A percentile compares a stretch with the other conserved stretches of the same genome.
These are phyloP conservation scores for Cladosporium sp. DNA, from an alignment of 2,329 filamentous ascomycete genomes.

Conservation along the genomic window DNA sequence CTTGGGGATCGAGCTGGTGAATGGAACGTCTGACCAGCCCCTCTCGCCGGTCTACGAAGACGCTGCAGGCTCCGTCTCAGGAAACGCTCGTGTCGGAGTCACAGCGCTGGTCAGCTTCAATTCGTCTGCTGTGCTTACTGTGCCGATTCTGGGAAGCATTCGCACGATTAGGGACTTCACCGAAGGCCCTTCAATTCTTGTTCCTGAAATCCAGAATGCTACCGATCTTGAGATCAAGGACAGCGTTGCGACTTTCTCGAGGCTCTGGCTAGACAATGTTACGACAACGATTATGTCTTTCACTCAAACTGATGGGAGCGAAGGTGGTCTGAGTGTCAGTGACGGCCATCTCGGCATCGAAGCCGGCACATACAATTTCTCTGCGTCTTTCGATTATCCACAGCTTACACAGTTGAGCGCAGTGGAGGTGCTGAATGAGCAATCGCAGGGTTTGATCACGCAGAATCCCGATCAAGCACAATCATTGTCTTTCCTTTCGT, in stretches of 20 bases:
- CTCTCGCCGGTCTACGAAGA: constrained; percentile 45
- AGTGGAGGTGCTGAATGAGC: constrained; percentile 47
- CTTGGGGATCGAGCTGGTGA: constrained; percentile 51
- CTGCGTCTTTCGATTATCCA: constrained; percentile 59
- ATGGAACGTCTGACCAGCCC: constrained; percentile 44
- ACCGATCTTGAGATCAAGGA: constrained; percentile 40
- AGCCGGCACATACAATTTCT: constrained; percentile 54
- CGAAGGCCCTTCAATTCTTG: constrained; percentile 53
- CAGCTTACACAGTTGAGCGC: constrained; percentile 54
- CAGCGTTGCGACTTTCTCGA: constrained; percentile 44
- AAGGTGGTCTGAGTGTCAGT: constrained; percentile 36
- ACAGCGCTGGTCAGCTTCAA: constrained; percentile 55
- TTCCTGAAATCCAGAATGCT: constrained; percentile 52
- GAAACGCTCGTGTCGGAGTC: constrained; percentile 46
- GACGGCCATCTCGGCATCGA: constrained; percentile 46
- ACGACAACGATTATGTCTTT: constrained; percentile 55
- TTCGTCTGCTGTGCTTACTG: constrained; percentile 50
- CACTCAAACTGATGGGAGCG: constrained; percentile 30
- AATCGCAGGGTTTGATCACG: constrained; percentile 44
- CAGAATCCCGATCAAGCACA: constrained; percentile 46
- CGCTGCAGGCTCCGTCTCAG: constrained; percentile 16
- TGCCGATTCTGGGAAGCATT: constrained; percentile 59
- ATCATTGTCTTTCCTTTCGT: constrained; percentile 61
- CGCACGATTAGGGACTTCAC: constrained; percentile 60
- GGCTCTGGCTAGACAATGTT: constrained; percentile 59